Evolutionary conservation across 2,329 filamentous ascomycete genomes (phyloP), one percentile per base, ranked within the genome.

Genomic region (Pseudocercospora macadamiae): DNA sequence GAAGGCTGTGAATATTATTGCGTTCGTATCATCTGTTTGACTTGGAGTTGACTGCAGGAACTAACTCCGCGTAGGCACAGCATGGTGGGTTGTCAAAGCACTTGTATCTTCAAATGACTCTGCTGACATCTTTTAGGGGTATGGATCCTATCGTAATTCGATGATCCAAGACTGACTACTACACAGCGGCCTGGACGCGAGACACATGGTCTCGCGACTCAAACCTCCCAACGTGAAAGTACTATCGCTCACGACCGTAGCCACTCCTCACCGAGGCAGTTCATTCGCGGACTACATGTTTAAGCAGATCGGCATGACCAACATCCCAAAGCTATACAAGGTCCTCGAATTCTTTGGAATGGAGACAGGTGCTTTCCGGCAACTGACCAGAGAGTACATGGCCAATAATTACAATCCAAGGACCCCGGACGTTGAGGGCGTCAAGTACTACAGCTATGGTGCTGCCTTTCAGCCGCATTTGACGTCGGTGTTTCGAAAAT

Each of bases 201-300:
- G 85, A 58, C 86, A 86, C 65, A 86, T 88, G 83, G 85, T 88
- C 65, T 86, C 82, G 59, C 78, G 75, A 39, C 73, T 87, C 19
- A 78, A 79, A 51, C 84, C 83, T 8, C 75, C 76, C 2, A 84
- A 87, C 51, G 90, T 96, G 64, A 91, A 90, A 70, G 89, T 96
- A 59, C 80, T 92, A 34, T 87, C 84, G 0, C 71, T 88, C 64
- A 87, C 85, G 0, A 87, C 85, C 0, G 81, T 88, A 57, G 84
- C 85, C 2, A 83, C 82, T 12, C 85, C 85, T 1, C 85, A 88
- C 73, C 74, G 80, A 73, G 83, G 84, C 3, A 86, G 83, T 23
- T 79, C 83, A 4, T 84, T 87, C 62, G 85, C 85, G 39, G 85
- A 88, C 70, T 84, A 84, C 70, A 75, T 86, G 59, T 80, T 87